phyloP scores from a whole-genome alignment of 2,329 filamentous ascomycete genomes.

The Verruconis gallopava region DNA sequence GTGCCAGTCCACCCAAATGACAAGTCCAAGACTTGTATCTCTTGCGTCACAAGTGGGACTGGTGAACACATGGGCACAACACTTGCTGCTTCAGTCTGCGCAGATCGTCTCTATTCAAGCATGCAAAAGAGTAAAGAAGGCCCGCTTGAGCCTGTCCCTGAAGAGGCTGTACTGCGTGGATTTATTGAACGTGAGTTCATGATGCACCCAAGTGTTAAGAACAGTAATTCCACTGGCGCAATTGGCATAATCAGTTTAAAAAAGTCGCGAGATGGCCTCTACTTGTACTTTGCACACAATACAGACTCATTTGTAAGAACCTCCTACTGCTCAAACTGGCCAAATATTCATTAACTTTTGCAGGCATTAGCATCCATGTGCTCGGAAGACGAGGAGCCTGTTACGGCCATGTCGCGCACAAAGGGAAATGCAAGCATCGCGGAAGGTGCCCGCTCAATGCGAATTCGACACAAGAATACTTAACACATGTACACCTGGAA shows the following conservation, averaged over 20 bases:
- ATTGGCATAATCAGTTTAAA: constrained; percentile 89
- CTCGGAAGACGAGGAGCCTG: constrained; percentile 58
- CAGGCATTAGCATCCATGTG: constrained; percentile 78
- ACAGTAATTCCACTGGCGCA: constrained; percentile 70
- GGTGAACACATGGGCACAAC: constrained; percentile 97
- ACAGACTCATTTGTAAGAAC: constrained; percentile 60
- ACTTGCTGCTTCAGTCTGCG: constrained; percentile 76
- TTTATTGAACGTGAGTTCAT: constrained; percentile 89
- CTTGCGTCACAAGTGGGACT: constrained; percentile 82
- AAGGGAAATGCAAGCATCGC: constrained; percentile 39
- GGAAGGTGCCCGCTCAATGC: constrained; percentile 26
- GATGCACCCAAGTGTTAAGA: constrained; percentile 68
- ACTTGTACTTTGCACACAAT: constrained; percentile 90
- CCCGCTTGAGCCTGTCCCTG: constrained; percentile 37
- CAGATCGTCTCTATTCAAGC: constrained; percentile 67
- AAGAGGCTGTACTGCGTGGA: constrained; percentile 55
- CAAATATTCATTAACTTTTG: too few species aligned
- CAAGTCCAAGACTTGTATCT: constrained; percentile 55
- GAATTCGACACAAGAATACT: not conserved
- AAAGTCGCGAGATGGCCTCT: constrained; percentile 61
- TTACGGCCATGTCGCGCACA: constrained; percentile 79
- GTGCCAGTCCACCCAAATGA: constrained; percentile 66
- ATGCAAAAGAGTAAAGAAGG: constrained; percentile 49
- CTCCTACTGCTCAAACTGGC: too few species aligned
- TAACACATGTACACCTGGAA: too few species aligned